Evolutionary conservation across 2,329 filamentous ascomycete genomes (phyloP).

Genomic region (Basipetospora chlamydospora): DNA sequence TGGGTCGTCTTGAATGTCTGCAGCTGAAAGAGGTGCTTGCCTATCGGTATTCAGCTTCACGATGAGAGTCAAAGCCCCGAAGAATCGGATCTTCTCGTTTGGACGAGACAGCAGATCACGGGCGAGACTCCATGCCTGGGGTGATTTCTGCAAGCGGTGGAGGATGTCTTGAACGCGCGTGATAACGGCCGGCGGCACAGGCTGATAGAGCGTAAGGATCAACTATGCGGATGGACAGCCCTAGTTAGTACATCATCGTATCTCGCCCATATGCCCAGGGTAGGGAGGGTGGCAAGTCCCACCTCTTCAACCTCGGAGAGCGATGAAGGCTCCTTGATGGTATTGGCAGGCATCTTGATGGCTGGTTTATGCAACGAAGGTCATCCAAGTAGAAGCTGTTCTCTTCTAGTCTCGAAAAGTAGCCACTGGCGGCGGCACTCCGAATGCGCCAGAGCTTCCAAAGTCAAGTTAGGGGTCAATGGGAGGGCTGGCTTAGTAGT

Average conservation of each 20-base stretch:
- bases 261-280: too few relatives aligned
- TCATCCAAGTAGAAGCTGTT: too few relatives aligned
- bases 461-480: too few relatives aligned
- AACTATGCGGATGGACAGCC: slow-evolving; percentile 23
- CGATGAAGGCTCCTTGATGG: slow-evolving; percentile 2
- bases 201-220: slow-evolving; percentile 38
- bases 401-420: too few relatives aligned
- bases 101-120: slow-evolving; percentile 55
- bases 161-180: slow-evolving; percentile 54
- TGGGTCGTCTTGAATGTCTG: too few relatives aligned
- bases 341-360: background rate
- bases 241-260: too few relatives aligned
- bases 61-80: slow-evolving; percentile 82
- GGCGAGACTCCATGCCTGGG: slow-evolving; percentile 74
- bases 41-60: slow-evolving; percentile 90
- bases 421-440: too few relatives aligned
- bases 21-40: slow-evolving; percentile 34
- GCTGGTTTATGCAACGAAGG: too few relatives aligned
- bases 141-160: slow-evolving; percentile 63
- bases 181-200: slow-evolving; percentile 32
- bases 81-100: slow-evolving; percentile 72
- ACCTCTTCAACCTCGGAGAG: slow-evolving; percentile 8
- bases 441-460: too few relatives aligned
- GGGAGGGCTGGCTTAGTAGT: too few relatives aligned
- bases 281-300: background rate